Percentiles rank a stretch among this genome's conserved stretches.
Evolutionary conservation across 164 flowering plant genomes (phyloP).

Genomic region (Brasenia schreberi): DNA sequence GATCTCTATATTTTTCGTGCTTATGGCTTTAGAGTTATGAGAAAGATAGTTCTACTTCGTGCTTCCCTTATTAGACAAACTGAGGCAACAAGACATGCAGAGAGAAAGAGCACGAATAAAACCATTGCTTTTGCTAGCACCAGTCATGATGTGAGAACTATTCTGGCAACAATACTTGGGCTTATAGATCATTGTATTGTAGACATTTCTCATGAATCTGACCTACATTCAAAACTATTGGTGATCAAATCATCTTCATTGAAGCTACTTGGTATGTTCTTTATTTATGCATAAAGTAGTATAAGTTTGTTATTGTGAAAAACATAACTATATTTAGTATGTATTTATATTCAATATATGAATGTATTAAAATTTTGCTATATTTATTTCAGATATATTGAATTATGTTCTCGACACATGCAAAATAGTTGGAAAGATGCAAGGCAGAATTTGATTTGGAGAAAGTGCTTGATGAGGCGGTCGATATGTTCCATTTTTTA

Average conservation of each 20-base stretch:
- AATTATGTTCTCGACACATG: conserved; percentile 76
- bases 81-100: conserved; percentile 79
- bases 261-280: conserved; percentile 44
- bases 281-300: not conserved
- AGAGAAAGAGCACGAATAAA: conserved; percentile 71
- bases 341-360: not conserved
- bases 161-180: conserved; percentile 49
- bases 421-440: conserved; percentile 77
- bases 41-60: conserved; percentile 30
- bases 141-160: conserved; percentile 70
- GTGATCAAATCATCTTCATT: conserved; percentile 33
- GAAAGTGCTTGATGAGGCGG: conserved; percentile 56
- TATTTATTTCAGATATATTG: conserved; percentile 37
- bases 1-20: not conserved
- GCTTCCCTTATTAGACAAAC: conserved; percentile 46
- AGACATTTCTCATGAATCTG: conserved; percentile 23
- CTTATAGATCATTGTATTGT: conserved; percentile 26
- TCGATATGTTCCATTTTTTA: conserved; percentile 42
- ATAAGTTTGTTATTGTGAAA: not conserved
- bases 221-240: conserved; percentile 23
- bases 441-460: conserved; percentile 51
- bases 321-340: not conserved
- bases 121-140: conserved; percentile 43
- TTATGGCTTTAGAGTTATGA: conserved; percentile 13
- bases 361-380: not conserved